Base-by-base conservation (phyloP, 2,329 filamentous ascomycete species). In the Beauveria brongniartii region DNA sequence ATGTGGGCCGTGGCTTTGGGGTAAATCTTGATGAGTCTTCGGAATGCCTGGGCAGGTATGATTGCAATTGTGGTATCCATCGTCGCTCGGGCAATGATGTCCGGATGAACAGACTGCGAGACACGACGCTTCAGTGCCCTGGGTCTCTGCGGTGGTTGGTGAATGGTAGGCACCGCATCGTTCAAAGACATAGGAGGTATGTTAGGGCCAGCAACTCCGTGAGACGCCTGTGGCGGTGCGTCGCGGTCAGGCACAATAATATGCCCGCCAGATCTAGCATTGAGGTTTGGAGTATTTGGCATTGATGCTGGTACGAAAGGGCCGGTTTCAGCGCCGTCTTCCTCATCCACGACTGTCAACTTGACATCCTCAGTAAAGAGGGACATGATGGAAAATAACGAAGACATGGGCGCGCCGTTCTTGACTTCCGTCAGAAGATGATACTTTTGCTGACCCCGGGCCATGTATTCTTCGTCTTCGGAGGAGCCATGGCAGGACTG, bases 51-150 rank as follows among this genome's bases (percentile, higher is more conserved):
- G 1, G 94, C 94, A 1, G 95, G 95, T 61, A 99, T 99, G 65
- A 99, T 95, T 6, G 94, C 94, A 73, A 99, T 97, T 0, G 95
- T 99, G 0, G 94, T 99, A 71, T 99, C 95, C 26, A 95, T 89
- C 18, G 92, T 95, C 6, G 94, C 94, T 65, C 94, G 84, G n/a
- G 93, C 94, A 65, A 99, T 91, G 64, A 99, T 94, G 69, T 99
- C 94, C 12, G 94, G 94, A 74, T 99, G 94, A 0, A 91, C 92
- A 16, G 94, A 97, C 65, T 87, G 88, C 12, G 84, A 83, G 37
- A 77, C 74, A 18, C 70, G 70, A 60, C 80, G 76, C 64, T 78
- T 78, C 14, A 74, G 73, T 48, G 75, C 67, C 5, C 64, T 62
- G 2, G 80, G 80, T 24, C 77, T 75, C 34, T 67, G 70, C 18